Base-by-base conservation (phyloP, 805 yeast species). In the Candida namnaoensis region DNA sequence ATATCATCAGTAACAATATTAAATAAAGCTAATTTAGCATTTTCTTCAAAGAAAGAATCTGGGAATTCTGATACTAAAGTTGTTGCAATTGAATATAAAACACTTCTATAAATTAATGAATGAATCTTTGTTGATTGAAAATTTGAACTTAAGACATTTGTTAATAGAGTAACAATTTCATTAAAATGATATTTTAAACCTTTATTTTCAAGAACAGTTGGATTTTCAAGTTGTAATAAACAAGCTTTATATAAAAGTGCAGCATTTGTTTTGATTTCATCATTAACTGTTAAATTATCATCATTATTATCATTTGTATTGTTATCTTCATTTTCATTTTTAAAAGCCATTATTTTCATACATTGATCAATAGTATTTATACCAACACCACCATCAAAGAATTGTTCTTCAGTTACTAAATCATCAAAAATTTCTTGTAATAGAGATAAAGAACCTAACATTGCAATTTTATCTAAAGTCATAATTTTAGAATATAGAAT, bases 371-470 rank as follows among this genome's bases (percentile, higher is more conserved):
- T 64, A 0, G 85, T 69, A 35, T 68, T 68, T 15, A 57, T 47
- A 3, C 90, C 91, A 35, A 82, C 70, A 2, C 84, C 85, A 10
- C 77, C 82, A 41, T 77, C 82, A 68, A 88, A 85, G 56, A 90
- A 91, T 59, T 86, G 91, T 32, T 81, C 88, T 44, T 88, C 96
- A 2, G 91, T 74, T 28, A 93, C 77, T 39, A 88, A 69, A 53
- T 93, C 97, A 53, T 85, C 93, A 47, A 88, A 81, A 24, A 93
- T 68, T 46, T 91, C 97, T 49, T 73, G 77, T 37, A 87, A 63
- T 4, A 83, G 77, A 5, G 73, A 56, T 44, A 83, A 54, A 0
- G 82, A 77, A 14, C 85, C 85, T 28, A 76, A 50, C 30, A 75
- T 53, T 24, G 45, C 38, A 25, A 44, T 40, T 2, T 58, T 50